Evolutionary conservation across 257 asterid species (phyloP).

Genomic region (Linderniella brevidens): DNA sequence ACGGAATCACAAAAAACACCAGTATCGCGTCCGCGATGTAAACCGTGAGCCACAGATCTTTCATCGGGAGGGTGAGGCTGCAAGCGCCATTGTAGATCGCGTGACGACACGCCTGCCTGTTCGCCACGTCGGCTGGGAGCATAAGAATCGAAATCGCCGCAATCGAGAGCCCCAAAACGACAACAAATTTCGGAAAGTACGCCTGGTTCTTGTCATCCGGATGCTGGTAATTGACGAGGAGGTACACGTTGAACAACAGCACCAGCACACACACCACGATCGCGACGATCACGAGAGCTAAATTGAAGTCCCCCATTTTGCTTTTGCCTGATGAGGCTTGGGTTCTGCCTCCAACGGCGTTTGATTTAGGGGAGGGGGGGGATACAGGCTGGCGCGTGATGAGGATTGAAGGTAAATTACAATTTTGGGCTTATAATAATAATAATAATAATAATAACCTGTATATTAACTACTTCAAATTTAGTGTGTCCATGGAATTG

Average conservation of each 20-base stretch:
- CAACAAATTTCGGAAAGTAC: conserved; percentile 90
- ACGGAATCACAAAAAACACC: conserved; percentile 84
- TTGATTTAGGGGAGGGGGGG: too few relatives aligned
- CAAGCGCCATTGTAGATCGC: conserved; percentile 94
- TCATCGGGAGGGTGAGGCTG: conserved; percentile 89
- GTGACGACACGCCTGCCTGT: conserved; percentile 89
- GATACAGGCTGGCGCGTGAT: too few relatives aligned
- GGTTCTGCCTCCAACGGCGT: too few relatives aligned
- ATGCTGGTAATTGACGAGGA: conserved; percentile 84
- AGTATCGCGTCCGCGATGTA: conserved; percentile 77
- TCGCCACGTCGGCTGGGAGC: conserved; percentile 97
- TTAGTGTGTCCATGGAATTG: too few relatives aligned
- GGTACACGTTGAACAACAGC: conserved; percentile 70
- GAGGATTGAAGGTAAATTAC: too few relatives aligned
- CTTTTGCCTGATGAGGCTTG: conserved; percentile 1
- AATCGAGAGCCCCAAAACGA: conserved; percentile 80
- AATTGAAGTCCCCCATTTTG: conserved; percentile 91
- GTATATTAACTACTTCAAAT: too few relatives aligned
- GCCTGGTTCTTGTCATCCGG: conserved; percentile 98
- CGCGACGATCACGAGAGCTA: conserved; percentile 85
- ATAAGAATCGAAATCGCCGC: conserved; percentile 92
- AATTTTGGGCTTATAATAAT: too few relatives aligned
- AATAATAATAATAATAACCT: too few relatives aligned
- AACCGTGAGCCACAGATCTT: conserved; percentile 82
- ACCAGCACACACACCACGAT: conserved; percentile 70